These are phyloP conservation scores for Margaritispora aquatica DNA, from an alignment of 495 filamentous ascomycete species.

Conservation along the genomic window DNA sequence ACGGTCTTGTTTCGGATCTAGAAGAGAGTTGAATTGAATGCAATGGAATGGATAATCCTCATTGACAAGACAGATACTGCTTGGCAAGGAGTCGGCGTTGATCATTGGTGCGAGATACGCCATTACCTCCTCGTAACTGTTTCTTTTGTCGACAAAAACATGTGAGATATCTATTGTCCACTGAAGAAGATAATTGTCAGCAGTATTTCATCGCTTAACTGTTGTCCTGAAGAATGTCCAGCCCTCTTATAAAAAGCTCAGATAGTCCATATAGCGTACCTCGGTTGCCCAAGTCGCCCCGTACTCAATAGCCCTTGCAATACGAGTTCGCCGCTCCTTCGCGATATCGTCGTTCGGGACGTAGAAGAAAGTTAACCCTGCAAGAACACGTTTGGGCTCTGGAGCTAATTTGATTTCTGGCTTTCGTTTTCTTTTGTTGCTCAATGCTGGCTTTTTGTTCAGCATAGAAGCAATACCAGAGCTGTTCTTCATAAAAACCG, in stretches of 20 bases:
- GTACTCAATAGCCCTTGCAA: slow-evolving; percentile 67
- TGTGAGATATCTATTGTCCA: slow-evolving; percentile 47
- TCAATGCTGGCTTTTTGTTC: slow-evolving; percentile 5
- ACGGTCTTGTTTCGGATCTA: slow-evolving; percentile 50
- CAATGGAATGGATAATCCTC: slow-evolving; percentile 79
- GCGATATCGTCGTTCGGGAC: slow-evolving; percentile 73
- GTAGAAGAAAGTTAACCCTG: slow-evolving; percentile 63
- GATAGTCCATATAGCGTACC: slow-evolving; percentile 31
- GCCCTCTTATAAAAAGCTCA: too few relatives aligned
- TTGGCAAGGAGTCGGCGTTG: slow-evolving; percentile 32
- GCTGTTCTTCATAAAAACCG: slow-evolving; percentile 15
- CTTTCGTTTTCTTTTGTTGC: slow-evolving; percentile 44
- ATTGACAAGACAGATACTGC: slow-evolving; percentile 54
- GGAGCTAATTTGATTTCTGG: slow-evolving; percentile 39
- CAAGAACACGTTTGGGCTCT: slow-evolving; percentile 59
- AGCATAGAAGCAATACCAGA: slow-evolving; percentile 15
- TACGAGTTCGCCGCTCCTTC: slow-evolving; percentile 58
- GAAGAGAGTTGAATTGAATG: slow-evolving; percentile 49
- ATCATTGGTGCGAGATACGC: slow-evolving; percentile 43
- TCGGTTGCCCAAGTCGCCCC: slow-evolving; percentile 61
- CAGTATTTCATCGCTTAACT: not conserved
- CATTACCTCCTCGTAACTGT: slow-evolving; percentile 62
- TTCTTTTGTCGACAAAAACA: slow-evolving; percentile 68
- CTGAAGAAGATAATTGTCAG: not conserved
- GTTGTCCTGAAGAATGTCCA: too few relatives aligned